Percentiles rank a stretch among this genome's conserved stretches.
Evolutionary conservation across 345 rosid species (phyloP).

Genomic region (Rhodamnia rubescens): DNA sequence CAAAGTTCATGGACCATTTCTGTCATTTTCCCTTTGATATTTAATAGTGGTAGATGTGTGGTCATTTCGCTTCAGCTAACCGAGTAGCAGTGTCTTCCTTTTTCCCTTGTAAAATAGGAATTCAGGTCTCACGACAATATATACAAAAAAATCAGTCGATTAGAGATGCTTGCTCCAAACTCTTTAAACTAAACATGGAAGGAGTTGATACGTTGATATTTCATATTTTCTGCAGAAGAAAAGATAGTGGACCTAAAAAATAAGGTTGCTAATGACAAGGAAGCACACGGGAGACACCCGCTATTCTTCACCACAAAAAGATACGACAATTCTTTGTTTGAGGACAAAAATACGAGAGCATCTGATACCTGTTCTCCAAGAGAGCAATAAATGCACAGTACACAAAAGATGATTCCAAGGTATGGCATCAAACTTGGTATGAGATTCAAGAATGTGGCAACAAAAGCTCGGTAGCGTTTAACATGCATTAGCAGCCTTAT

Average conservation of each 20-base stretch:
- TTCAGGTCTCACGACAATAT: background rate
- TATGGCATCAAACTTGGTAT: constrained; percentile 96
- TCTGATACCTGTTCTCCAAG: constrained; percentile 78
- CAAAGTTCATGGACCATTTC: no score
- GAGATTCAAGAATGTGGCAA: constrained; percentile 83
- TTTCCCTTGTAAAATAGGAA: background rate
- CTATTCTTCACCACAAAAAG: background rate
- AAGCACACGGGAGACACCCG: background rate
- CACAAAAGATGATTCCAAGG: constrained; percentile 78
- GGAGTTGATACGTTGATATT: background rate
- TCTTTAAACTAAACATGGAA: background rate
- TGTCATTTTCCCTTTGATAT: background rate
- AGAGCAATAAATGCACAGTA: constrained; percentile 84
- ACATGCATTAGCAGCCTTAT: constrained; percentile 84
- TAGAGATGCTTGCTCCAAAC: background rate
- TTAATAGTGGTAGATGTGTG: background rate
- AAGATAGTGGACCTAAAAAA: background rate
- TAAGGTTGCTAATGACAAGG: background rate
- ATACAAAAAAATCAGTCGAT: background rate
- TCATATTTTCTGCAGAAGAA: background rate
- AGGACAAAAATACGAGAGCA: background rate
- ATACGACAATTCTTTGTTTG: background rate
- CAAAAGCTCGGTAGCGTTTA: constrained; percentile 63
- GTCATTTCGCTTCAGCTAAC: background rate
- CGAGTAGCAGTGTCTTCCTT: background rate